Conservation (phyloP, 495 filamentous ascomycete species). For the Aspergillus heteromorphus region DNA sequence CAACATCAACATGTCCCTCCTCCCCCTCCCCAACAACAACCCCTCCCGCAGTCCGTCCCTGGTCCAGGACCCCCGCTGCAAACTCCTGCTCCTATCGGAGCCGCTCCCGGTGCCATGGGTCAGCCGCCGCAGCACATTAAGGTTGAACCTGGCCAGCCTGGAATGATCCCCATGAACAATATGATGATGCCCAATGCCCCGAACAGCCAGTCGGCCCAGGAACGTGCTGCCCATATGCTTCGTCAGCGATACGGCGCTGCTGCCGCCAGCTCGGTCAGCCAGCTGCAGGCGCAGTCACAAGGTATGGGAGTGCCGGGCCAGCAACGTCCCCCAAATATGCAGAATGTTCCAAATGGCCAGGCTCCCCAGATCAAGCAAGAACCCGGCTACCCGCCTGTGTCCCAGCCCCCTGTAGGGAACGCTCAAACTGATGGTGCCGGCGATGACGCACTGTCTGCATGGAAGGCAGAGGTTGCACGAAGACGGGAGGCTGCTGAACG, state of each 20-base stretch:
- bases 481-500: slow-evolving; percentile 55
- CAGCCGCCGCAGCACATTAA: slow-evolving; percentile 58
- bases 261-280: slow-evolving; percentile 65
- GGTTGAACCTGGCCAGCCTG: slow-evolving; percentile 55
- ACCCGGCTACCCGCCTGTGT: slow-evolving; percentile 39
- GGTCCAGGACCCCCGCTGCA: slow-evolving; percentile 16
- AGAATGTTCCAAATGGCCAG: slow-evolving; percentile 41
- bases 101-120: slow-evolving; percentile 28
- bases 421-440: slow-evolving; percentile 71
- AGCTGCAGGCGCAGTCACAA: slow-evolving; percentile 48
- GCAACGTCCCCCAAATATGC: slow-evolving; percentile 35
- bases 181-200: slow-evolving; percentile 32
- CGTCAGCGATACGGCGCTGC: slow-evolving; percentile 65
- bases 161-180: slow-evolving; percentile 33
- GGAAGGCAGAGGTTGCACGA: slow-evolving; percentile 54
- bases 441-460: slow-evolving; percentile 45
- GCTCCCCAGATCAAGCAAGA: slow-evolving; percentile 46
- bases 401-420: slow-evolving; percentile 29
- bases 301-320: slow-evolving; percentile 38
- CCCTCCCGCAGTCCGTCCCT: slow-evolving; percentile 30
- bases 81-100: slow-evolving; percentile 14
- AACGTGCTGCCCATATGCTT: slow-evolving; percentile 62
- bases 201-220: slow-evolving; percentile 50
- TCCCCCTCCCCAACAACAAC: slow-evolving; percentile 19
- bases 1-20: slow-evolving; percentile 29